Evolutionary conservation across 495 filamentous ascomycete genomes (phyloP).

Genomic region (Talaromyces adpressus): DNA sequence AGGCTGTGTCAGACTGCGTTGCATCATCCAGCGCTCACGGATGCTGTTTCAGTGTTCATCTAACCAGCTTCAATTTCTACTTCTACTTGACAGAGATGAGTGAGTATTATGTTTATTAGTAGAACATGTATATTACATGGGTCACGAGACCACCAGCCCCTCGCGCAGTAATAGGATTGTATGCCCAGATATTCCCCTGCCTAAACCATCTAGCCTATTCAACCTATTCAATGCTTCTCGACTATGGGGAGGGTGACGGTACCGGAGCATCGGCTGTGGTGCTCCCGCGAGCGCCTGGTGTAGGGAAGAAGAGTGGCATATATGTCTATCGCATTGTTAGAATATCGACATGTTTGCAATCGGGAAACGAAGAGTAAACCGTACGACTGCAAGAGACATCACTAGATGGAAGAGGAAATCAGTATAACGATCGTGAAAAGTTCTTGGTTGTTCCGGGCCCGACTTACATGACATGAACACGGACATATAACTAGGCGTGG

Average conservation of each 20-base stretch:
- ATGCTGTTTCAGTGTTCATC: background rate
- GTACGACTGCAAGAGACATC: conserved; percentile 67
- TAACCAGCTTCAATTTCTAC: background rate
- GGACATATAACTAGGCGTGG: conserved; percentile 75
- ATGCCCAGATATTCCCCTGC: background rate
- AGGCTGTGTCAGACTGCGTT: background rate
- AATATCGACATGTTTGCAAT: conserved; percentile 3
- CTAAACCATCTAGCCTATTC: background rate
- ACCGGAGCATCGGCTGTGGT: conserved; percentile 37
- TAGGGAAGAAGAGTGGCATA: conserved; percentile 76
- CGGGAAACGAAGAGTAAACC: conserved; percentile 20
- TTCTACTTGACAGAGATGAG: background rate
- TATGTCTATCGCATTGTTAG: conserved; percentile 51
- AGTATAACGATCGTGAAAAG: background rate
- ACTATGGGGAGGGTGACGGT: conserved; percentile 22
- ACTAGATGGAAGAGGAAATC: conserved; percentile 35
- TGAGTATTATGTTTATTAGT: background rate
- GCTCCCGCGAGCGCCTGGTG: conserved; percentile 31
- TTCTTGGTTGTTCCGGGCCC: background rate
- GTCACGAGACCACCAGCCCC: background rate
- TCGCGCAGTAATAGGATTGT: background rate
- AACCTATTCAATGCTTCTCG: background rate
- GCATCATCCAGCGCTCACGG: conserved; percentile 1
- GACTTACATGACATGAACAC: conserved; percentile 78
- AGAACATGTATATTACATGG: background rate